Evolutionary conservation across 148 eudicot genomes (phyloP).

Genomic region (Persicaria tinctoria): DNA sequence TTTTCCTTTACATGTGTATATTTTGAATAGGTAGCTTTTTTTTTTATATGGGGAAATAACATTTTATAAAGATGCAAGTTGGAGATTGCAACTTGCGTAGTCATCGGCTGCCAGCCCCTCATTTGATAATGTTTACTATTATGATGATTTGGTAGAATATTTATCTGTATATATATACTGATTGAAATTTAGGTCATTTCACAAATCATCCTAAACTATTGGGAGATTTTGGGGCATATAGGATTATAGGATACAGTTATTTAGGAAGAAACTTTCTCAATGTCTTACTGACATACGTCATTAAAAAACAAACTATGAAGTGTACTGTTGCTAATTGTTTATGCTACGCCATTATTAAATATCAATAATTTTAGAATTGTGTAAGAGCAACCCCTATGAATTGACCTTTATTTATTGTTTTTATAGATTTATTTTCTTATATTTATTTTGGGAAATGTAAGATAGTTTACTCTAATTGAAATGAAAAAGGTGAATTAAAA

Average conservation of each 20-base stretch:
- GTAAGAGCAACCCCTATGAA: not conserved
- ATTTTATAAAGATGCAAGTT: no score
- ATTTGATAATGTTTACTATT: not conserved
- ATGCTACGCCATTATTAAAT: not conserved
- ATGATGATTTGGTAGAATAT: not conserved
- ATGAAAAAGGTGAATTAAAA: no score
- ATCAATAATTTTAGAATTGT: not conserved
- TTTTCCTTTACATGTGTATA: no score
- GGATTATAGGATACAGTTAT: not conserved
- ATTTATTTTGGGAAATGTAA: no score
- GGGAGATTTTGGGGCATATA: not conserved
- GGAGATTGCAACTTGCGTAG: not conserved
- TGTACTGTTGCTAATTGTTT: not conserved
- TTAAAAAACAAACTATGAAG: not conserved
- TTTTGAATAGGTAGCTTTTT: no score
- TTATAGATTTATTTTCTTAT: no score
- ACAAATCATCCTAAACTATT: not conserved
- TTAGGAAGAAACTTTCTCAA: not conserved
- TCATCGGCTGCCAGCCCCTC: not conserved
- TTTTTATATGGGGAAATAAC: not conserved
- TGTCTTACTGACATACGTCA: not conserved
- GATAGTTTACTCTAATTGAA: no score
- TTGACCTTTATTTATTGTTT: not conserved
- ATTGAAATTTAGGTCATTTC: not conserved
- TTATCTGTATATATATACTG: not conserved